Evolutionary conservation across 169 alveolate genomes (phyloP).

Genomic region (Plasmodium sp.): DNA sequence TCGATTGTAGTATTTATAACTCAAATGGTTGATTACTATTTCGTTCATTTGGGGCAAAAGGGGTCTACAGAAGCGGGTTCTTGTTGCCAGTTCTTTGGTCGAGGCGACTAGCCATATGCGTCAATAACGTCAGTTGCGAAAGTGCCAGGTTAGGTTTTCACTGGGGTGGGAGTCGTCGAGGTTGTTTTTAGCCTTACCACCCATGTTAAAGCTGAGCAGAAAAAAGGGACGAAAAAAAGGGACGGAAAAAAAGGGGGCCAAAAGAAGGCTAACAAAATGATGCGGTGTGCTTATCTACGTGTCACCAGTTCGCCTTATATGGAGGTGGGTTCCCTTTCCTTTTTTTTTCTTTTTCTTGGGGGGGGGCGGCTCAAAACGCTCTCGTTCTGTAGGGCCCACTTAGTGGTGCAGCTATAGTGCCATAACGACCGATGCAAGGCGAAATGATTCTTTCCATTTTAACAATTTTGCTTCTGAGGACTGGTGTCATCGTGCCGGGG

Average conservation of each 20-base stretch:
- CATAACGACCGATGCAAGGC: background rate
- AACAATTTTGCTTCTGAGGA: background rate
- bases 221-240: background rate
- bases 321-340: background rate
- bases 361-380: background rate
- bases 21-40: slow-evolving; percentile 28
- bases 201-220: background rate
- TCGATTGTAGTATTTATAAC: slow-evolving; percentile 44
- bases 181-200: background rate
- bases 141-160: background rate
- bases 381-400: background rate
- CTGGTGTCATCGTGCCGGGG: background rate
- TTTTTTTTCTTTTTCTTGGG: too few species aligned
- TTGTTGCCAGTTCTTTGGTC: background rate
- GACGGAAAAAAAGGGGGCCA: background rate
- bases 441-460: background rate
- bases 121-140: background rate
- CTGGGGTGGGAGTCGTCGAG: background rate
- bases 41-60: slow-evolving; percentile 3
- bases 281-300: background rate
- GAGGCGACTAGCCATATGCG: background rate
- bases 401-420: background rate
- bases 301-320: background rate
- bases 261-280: background rate
- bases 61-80: background rate